Conservation (phyloP, 345 rosid genomes). For the Populus alba region DNA sequence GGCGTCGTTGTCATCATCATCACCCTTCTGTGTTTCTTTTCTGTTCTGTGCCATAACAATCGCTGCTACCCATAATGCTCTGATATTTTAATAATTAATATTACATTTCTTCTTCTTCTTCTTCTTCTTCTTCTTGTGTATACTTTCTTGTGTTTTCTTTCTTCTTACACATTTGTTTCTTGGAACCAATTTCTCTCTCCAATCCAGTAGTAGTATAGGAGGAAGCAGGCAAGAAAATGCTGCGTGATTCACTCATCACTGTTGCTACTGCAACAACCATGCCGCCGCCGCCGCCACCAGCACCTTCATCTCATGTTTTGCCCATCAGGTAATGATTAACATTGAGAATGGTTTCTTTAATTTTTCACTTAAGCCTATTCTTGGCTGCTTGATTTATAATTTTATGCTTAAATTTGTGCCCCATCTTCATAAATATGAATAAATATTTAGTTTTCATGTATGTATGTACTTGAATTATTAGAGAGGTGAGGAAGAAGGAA, state of each 20-base stretch:
- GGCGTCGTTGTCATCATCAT: not conserved
- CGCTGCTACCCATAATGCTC: not conserved
- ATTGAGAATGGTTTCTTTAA: not conserved
- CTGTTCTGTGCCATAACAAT: not conserved
- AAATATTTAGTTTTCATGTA: not conserved
- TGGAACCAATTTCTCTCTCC: not conserved
- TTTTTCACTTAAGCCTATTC: not conserved
- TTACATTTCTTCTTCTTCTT: not conserved
- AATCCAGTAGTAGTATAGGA: not conserved
- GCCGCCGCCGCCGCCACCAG: not conserved
- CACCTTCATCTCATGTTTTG: not conserved
- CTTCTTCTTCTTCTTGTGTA: not conserved
- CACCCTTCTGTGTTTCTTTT: not conserved
- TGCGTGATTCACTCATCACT: not conserved
- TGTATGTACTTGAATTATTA: not conserved
- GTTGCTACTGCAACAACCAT: not conserved
- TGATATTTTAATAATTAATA: not conserved
- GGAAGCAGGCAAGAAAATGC: not conserved
- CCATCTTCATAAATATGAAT: too few species aligned
- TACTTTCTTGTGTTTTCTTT: not conserved
- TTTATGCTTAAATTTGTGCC: too few species aligned
- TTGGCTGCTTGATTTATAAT: not conserved
- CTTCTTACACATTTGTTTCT: not conserved
- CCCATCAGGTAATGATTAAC: not conserved
- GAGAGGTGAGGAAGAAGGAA: constrained; percentile 7